These are phyloP conservation scores for Aspergillus nomiae DNA, from an alignment of 2,329 filamentous ascomycete species.

Conservation along the genomic window DNA sequence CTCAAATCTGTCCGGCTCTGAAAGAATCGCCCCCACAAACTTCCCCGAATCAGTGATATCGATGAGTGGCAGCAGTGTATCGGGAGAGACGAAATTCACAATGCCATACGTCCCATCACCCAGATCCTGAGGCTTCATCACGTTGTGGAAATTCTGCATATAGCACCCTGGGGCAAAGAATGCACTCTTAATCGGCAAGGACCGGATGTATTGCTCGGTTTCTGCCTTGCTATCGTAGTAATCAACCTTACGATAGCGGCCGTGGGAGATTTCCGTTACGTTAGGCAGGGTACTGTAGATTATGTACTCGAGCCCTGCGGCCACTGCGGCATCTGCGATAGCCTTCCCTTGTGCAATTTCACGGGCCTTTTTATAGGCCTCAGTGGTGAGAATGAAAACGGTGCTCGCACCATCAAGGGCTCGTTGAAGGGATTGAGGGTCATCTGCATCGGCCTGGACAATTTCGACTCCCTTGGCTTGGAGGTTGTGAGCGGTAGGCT, in stretches of 20 bases:
- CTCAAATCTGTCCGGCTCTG: neutral
- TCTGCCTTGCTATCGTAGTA: conserved; percentile 42
- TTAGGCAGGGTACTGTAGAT: conserved; percentile 28
- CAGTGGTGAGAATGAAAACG: conserved; percentile 41
- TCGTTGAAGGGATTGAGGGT: conserved; percentile 37
- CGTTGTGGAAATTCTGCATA: conserved; percentile 8
- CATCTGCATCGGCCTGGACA: conserved; percentile 40
- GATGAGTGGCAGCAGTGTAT: conserved; percentile 1
- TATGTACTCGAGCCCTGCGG: neutral
- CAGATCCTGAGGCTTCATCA: too few species aligned
- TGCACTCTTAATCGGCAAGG: conserved; percentile 3
- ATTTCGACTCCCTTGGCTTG: conserved; percentile 24
- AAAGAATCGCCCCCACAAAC: conserved; percentile 6
- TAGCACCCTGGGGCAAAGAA: conserved; percentile 9
- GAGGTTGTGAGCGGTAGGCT: conserved; percentile 21
- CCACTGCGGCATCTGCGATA: conserved; percentile 9
- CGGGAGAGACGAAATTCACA: neutral
- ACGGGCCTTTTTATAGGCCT: neutral
- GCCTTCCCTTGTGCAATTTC: conserved; percentile 7
- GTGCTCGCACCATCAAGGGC: conserved; percentile 48
- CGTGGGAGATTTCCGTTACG: conserved; percentile 30
- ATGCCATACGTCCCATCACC: too few species aligned
- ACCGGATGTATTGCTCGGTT: conserved; percentile 34
- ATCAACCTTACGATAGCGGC: conserved; percentile 24
- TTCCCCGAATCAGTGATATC: conserved; percentile 10